A percentile compares a stretch with the other conserved stretches of the same genome.
These are phyloP conservation scores for Chaetoscypha palmicola DNA, from an alignment of 2,329 filamentous ascomycete species.

Conservation along the genomic window DNA sequence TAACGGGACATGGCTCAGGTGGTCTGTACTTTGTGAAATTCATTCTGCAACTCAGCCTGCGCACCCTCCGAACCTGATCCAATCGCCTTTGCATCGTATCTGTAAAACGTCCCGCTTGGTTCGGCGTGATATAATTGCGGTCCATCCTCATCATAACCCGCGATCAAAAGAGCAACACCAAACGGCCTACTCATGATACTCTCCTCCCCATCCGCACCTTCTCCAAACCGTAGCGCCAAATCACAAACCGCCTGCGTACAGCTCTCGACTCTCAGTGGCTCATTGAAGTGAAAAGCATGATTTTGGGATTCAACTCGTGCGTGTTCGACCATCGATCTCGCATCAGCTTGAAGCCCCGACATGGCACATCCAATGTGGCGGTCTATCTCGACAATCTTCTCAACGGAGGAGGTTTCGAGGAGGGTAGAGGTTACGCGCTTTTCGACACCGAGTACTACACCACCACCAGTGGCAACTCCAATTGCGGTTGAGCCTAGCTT, in stretches of 20 bases:
- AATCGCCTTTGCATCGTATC: constrained; percentile 98
- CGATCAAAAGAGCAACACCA: constrained; percentile 92
- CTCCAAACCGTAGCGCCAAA: constrained; percentile 88
- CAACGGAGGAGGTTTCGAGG: constrained; percentile 93
- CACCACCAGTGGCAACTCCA: constrained; percentile 90
- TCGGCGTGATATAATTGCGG: constrained; percentile 97
- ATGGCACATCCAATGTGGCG: constrained; percentile 98
- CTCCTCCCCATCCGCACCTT: constrained; percentile 95
- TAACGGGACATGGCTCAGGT: too few species aligned
- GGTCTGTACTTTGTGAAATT: constrained; percentile 78
- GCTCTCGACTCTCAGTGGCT: constrained; percentile 90
- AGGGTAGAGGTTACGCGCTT: constrained; percentile 98
- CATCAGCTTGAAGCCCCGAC: constrained; percentile 95
- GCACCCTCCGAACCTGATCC: constrained; percentile 95
- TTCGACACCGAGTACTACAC: constrained; percentile 94
- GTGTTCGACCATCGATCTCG: constrained; percentile 96
- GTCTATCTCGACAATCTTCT: constrained; percentile 99
- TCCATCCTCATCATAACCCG: constrained; percentile 94
- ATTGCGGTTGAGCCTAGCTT: constrained; percentile 98
- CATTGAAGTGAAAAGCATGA: constrained; percentile 97
- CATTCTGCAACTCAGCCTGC: constrained; percentile 95
- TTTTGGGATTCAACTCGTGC: constrained; percentile 95
- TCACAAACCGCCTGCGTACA: constrained; percentile 99
- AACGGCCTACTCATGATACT: constrained; percentile 98
- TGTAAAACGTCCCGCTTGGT: constrained; percentile 96